Base-by-base conservation (phyloP, 2,329 filamentous ascomycete genomes). In the Aciculosporium take region DNA sequence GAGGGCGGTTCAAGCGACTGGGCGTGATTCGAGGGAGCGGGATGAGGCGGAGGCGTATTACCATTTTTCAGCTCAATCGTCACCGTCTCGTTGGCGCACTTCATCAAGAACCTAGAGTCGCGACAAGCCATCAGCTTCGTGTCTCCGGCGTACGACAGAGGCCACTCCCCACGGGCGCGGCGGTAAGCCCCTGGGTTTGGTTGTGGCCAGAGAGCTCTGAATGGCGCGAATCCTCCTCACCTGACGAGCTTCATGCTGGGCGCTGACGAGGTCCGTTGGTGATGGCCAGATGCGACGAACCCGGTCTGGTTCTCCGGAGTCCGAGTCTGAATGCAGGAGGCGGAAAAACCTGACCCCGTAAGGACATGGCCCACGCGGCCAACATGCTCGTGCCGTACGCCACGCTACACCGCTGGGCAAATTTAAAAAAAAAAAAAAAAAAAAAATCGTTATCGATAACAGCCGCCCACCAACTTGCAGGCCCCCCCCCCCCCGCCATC, bases 11-110 rank as follows among this genome's bases (percentile, higher is more conserved):
- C 17, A 33, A 5, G 5, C n/a, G 17, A 18, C 18, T 13, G 15
- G 31, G 15, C 18, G 9, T 20, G 5, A 10, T 33, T 6, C 3
- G 17, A 15, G 31, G 9, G 15, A 13, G 15, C 7, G 15, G 5
- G 31, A 33, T 5, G 17, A 21, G 10, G 6, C 9, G 31, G 20
- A 20, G 31, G 6, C 24, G 31, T 24, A 17, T 7, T 70, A 91
- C 88, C 91, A 76, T 96, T 96, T 66, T 98, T 98, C 53, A 98
- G 73, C 66, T 98, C 91, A 63, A 98, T 84, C 34, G 89, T 96
- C 56, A 96, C 91, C 56, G 91, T 94, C 71, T 98, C 91, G 65
- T 95, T 96, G 65, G 84, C 80, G 66, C 89, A 96, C 73, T 98
- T 98, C 89, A 96, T 96, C 54, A 98, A 72, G 65, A 98, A 98